Evolutionary conservation across 192 early-diverging fungal genomes (phyloP), one percentile per base, ranked within the genome.

Genomic region (Coemansia sp.): DNA sequence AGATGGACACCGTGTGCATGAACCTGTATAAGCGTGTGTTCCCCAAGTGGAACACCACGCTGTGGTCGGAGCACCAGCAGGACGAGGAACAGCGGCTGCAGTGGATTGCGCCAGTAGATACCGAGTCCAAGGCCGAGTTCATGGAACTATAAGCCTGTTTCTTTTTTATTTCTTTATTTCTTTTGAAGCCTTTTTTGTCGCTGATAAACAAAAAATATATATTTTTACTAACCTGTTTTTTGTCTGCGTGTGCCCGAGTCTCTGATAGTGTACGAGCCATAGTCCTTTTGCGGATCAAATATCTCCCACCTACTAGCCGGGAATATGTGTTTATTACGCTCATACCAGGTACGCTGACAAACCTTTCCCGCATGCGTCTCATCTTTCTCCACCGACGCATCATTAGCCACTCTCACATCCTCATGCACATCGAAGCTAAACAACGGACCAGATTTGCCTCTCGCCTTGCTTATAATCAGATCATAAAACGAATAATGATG

Each of bases 361-460:
- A 98, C 93, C 68, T 98, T 98, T 51, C 94, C 95, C 0, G 95
- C 94, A 68, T 98, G 96, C 37, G 95, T 93, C 86, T 98, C 95
- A 51, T 97, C 94, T 57, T 92, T 95, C 68, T 96, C 96, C 1
- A 94, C 71, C 1, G 86, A 85, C 0, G 90, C 94, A 75, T 98
- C 95, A 64, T 91, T 87, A 0, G 87, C 75, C 64, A 97, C 73
- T 65, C 95, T 90, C 64, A 97, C 89, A 81, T 98, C 95, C 55
- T 97, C 95, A 60, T 94, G 92, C 0, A 96, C 95, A 71, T 95
- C 94, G 86, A 98, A 98, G 52, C 83, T 89, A 71, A 98, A 98
- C 62, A 98, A 61, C 5, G 96, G 95, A 2, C 96, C 96, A 2
- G 94, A 95, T 68, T 98, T 98, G 36, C 95, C 96, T n/a, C 96